Evolutionary conservation across 192 early-diverging fungal species (phyloP).

Genomic region (Funneliformis geosporum): DNA sequence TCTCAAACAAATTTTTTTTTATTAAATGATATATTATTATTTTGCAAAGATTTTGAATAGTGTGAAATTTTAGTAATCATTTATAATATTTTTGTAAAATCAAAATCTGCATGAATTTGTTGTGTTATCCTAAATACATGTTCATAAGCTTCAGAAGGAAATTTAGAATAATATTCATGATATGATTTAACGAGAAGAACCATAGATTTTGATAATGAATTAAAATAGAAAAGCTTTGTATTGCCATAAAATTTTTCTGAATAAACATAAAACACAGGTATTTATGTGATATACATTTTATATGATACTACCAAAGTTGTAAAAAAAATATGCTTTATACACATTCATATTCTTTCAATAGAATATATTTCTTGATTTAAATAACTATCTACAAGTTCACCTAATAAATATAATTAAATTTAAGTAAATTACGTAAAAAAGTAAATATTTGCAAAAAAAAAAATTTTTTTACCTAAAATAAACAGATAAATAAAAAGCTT

Average conservation of each 20-base stretch:
- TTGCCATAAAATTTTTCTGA: background rate
- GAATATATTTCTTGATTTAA: background rate
- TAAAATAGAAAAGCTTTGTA: background rate
- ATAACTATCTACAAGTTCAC: slow-evolving; percentile 12
- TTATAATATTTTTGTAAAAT: background rate
- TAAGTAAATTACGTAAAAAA: background rate
- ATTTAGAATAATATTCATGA: background rate
- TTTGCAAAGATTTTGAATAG: background rate
- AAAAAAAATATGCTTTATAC: slow-evolving; percentile 5
- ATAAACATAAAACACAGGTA: background rate
- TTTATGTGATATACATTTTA: background rate
- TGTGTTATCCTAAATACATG: background rate
- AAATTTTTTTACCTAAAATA: background rate
- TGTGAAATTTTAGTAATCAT: background rate
- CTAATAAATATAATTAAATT: too few relatives aligned
- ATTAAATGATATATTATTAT: too few relatives aligned
- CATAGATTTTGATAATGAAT: slow-evolving; percentile 1
- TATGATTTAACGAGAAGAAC: background rate
- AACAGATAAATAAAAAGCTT: slow-evolving; percentile 4
- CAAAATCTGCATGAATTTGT: background rate
- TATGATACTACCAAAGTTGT: background rate
- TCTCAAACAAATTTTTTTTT: too few relatives aligned
- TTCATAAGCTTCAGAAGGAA: background rate
- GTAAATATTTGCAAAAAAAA: background rate
- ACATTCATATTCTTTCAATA: background rate